Base-by-base conservation (phyloP, 345 rosid genomes). In the Eucalyptus tenuipes region DNA sequence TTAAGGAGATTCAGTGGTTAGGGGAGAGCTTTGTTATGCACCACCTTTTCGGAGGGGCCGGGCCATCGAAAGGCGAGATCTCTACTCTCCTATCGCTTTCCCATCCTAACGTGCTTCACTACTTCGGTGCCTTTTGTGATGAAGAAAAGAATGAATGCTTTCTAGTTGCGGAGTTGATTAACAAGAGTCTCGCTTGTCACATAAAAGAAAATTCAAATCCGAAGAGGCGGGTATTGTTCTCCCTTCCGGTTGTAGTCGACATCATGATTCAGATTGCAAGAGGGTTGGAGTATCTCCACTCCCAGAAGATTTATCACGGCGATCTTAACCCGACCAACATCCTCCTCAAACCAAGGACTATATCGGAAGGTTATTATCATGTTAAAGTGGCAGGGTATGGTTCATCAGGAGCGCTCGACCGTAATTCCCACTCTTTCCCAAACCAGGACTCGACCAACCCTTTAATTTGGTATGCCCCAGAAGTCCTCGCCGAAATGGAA, bases 231-330 rank as follows among this genome's bases (percentile, higher is more conserved):
- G 88, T 93, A 57, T 86, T 93, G 87, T 93, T 95, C 90, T 91
- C 97, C 47, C 91, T 96, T 86, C 97, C 96, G 0, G 90, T 95
- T 44, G 94, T 94, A n/a, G 94, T 97, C 18, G 99, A 98, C 89
- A 91, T 97, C 15, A 93, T 98, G 97, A 94, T 95, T 88, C 99
- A 98, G 89, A 94, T 98, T 87, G 98, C 99, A 1, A 92, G 99
- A 92, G 99, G 99, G 20, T 95, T 97, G 98, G 99, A 96, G 48
- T 98, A 92, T 91, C 96, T 98, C 37, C 99, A 98, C 68, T 93
- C 97, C 1, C 89, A 88, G 37, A 93, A 94, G 87, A 91, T 95
- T 49, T 90, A 85, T 86, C 96, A 95, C 85, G 99, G 99, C 45
- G 95, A 97, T 59, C 90, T 98, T 91, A 97, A 94, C 87, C 97